Base-by-base conservation (phyloP, 345 rosid genomes). In the Eucalyptus pauciflora region DNA sequence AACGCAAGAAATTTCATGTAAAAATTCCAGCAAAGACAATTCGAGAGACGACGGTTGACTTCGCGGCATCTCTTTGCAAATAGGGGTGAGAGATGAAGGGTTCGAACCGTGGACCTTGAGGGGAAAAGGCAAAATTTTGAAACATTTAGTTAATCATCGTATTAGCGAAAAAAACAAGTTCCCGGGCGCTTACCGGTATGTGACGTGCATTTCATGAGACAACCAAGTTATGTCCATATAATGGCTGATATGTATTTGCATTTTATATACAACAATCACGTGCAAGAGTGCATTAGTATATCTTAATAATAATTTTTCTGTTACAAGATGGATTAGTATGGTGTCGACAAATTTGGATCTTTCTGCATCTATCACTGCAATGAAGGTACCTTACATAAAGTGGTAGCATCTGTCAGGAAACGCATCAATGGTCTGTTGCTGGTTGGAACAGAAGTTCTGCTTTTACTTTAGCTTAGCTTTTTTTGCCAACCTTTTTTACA, bases 181-280 rank as follows among this genome's bases (percentile, higher is more conserved):
- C 0, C 6, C 1, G 0, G 3, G 6, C 0, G 0, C 62, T 8
- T 16, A 56, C 27, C 0, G 1, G 13, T 60, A 12, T 1, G 14
- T 60, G 62, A 27, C 69, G 0, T 62, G 69, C 69, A 12, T 29
- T 62, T 62, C 33, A 62, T 62, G 8, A 62, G 69, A 62, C 17
- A 29, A 62, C 33, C 69, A 6, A 62, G 31, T 13, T 62, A 62
- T n/a, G 20, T n/a, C 20, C 41, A 7, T 2, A 64, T n/a, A 7
- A 33, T n/a, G 0, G 76, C 33, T 14, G 37, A n/a, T 4, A 64
- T 64, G 20, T n/a, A 14, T 33, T 64, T 64, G 17, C 41, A 64
- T n/a, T n/a, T 14, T 15, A 64, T 64, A n/a, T 7, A 15, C 6
- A n/a, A 4, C 8, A 64, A n/a, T 64, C n/a, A 64, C 5, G 41